Percentiles rank a stretch among this genome's conserved stretches.
These are phyloP conservation scores for Yamadazyma buinensis DNA, from an alignment of 1,139 yeast genomes.

Conservation along the genomic window DNA sequence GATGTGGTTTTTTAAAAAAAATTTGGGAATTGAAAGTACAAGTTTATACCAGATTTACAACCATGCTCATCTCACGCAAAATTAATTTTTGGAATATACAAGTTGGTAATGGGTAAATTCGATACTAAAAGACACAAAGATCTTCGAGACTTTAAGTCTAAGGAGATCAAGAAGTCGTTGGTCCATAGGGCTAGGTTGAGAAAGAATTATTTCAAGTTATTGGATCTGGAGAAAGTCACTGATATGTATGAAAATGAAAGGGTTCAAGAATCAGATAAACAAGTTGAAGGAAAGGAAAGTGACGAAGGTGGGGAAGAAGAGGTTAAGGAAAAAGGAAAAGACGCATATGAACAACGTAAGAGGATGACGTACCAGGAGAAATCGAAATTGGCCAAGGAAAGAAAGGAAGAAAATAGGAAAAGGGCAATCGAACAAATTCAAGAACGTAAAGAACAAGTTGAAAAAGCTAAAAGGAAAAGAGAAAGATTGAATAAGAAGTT, in stretches of 20 bases:
- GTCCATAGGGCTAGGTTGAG: slow-evolving; percentile 80
- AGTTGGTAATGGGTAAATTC: slow-evolving; percentile 11
- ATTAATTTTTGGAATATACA: slow-evolving; percentile 1
- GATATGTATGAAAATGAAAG: slow-evolving; percentile 6
- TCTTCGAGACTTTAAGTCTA: slow-evolving; percentile 38
- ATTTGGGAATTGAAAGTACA: neutral
- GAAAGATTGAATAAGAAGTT: slow-evolving; percentile 48
- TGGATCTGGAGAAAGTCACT: slow-evolving; percentile 52
- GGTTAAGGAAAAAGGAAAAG: neutral
- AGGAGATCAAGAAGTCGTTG: slow-evolving; percentile 72
- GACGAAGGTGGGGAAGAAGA: neutral
- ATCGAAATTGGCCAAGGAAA: slow-evolving; percentile 40
- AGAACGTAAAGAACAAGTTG: slow-evolving; percentile 21
- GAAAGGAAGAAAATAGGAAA: slow-evolving; percentile 37
- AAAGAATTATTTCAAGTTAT: slow-evolving; percentile 74
- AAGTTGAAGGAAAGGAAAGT: slow-evolving; percentile 1
- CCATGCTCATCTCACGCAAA: slow-evolving; percentile 14
- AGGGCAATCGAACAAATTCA: slow-evolving; percentile 25
- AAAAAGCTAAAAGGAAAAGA: slow-evolving; percentile 22
- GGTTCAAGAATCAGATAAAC: slow-evolving; percentile 14
- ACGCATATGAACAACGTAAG: slow-evolving; percentile 4
- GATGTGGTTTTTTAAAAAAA: too few relatives aligned
- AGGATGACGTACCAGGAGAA: slow-evolving; percentile 42
- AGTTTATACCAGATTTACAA: too few relatives aligned
- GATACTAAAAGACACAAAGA: slow-evolving; percentile 26